Percentiles rank a stretch among this genome's conserved stretches.
Evolutionary conservation across 805 yeast species (phyloP).

Genomic region (Komagataella ulmi): DNA sequence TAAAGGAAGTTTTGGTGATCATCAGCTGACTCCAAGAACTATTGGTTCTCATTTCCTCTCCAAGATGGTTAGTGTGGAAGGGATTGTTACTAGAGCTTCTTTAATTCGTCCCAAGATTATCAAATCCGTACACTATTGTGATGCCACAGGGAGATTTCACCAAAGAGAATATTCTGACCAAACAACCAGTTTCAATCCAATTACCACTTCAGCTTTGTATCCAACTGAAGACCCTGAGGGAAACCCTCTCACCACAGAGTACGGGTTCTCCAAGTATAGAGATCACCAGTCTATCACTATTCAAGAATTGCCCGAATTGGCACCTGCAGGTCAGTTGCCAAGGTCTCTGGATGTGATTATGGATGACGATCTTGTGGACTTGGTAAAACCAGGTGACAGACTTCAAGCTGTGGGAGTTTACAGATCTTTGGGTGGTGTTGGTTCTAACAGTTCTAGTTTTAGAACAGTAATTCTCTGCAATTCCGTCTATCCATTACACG

Average conservation of each 20-base stretch:
- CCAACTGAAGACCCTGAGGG: conserved; percentile 93
- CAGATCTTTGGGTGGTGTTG: conserved; percentile 77
- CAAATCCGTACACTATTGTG: conserved; percentile 88
- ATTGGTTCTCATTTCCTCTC: conserved; percentile 67
- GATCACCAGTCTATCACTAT: conserved; percentile 91
- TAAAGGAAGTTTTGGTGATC: conserved; percentile 85
- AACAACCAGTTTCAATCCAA: conserved; percentile 79
- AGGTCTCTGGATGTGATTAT: conserved; percentile 84
- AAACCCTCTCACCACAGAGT: conserved; percentile 77
- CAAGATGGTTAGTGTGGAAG: conserved; percentile 78
- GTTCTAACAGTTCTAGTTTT: conserved; percentile 51
- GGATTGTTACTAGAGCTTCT: conserved; percentile 90
- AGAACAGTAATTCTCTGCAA: conserved; percentile 77
- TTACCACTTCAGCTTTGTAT: conserved; percentile 71
- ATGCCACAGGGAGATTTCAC: conserved; percentile 69
- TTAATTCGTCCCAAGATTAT: conserved; percentile 86
- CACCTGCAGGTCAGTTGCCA: conserved; percentile 97
- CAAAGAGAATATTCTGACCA: conserved; percentile 89
- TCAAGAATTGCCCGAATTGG: conserved; percentile 96
- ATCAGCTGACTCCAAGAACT: conserved; percentile 78
- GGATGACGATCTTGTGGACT: conserved; percentile 90
- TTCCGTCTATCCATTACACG: conserved; percentile 79
- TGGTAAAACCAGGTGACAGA: conserved; percentile 91
- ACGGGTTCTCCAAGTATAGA: conserved; percentile 81
- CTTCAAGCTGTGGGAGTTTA: conserved; percentile 89